Evolutionary conservation across 768 basidiomycete genomes (phyloP).

Genomic region (Boletellus ananas): DNA sequence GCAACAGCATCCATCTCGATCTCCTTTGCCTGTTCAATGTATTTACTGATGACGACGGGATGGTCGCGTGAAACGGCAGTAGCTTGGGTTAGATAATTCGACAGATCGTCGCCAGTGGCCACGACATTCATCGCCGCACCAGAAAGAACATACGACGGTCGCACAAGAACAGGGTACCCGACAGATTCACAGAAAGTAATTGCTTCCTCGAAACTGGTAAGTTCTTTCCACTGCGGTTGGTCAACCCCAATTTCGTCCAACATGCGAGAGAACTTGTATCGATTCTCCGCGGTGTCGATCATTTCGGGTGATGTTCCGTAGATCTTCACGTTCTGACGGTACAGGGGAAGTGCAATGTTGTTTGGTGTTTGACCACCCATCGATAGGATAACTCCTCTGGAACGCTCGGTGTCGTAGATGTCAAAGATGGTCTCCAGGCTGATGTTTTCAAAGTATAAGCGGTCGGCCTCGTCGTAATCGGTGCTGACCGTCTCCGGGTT

Average conservation of each 20-base stretch:
- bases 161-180: constrained; percentile 92
- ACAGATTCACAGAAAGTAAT: constrained; percentile 87
- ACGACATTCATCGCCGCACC: constrained; percentile 99
- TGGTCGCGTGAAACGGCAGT: constrained; percentile 95
- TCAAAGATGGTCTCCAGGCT: constrained; percentile 94
- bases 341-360: constrained; percentile 94
- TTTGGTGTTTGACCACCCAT: constrained; percentile 99
- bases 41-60: constrained; percentile 98
- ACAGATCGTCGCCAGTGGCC: constrained; percentile 85
- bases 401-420: constrained; percentile 89
- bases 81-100: constrained; percentile 90
- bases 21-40: constrained; percentile 99
- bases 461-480: constrained; percentile 98
- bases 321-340: constrained; percentile 96
- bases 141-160: constrained; percentile 98
- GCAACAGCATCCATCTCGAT: constrained; percentile 99
- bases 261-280: constrained; percentile 98
- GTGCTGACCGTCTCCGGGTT: constrained; percentile 99
- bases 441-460: constrained; percentile 99
- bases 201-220: constrained; percentile 88
- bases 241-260: constrained; percentile 98
- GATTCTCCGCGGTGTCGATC: constrained; percentile 99
- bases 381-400: constrained; percentile 89
- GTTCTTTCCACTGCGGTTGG: constrained; percentile 96
- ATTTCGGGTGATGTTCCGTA: constrained; percentile 99